Evolutionary conservation across 129 eudicot species (phyloP), one percentile per base, ranked within the genome.

Genomic region (Artemisia argyi): DNA sequence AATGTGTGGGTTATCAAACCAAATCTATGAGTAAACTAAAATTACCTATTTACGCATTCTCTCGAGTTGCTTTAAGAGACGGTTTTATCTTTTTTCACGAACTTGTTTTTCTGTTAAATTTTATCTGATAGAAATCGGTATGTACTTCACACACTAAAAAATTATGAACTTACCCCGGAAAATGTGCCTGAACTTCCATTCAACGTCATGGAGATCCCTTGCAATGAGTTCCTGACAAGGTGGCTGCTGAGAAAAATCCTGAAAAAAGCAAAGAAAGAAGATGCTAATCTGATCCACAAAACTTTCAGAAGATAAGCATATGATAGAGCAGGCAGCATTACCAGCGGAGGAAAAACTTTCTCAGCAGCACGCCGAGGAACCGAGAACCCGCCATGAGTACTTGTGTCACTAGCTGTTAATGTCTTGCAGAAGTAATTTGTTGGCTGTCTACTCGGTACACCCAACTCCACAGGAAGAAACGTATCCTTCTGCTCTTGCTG

Each of bases 351-450:
- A 59, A 90, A 94, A 79, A 94, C 97, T 94, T 90, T 94, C 77
- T 94, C 97, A 12, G 99, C 99, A 75, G 97, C 97, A 75, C 99
- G 97, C 46, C 99, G 85, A 73, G 99, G 99, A 68, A 94, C 99
- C 53, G 99, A 94, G 72, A 94, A 94, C 28, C 99, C 99, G 17
- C 99, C 99, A 71, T 94, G 99, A 7, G 99, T 94, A 78, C 99
- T 94, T 16, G 99, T 94, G 80, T 93, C 98, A 66, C 98, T 93
- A 12, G 98, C 98, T 22, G 98, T 93, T 73, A 93, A 78, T 35
- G 96, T 93, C 88, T 93, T 93, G 84, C 98, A 93, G 62, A 93
- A 93, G 78, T 93, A 93, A 79, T 93, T 93, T 0, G 96, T 88
- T 14, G 99, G 99, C 66, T 94, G 99, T 81, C 91, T 84, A 79